Conservation (phyloP, 805 yeast genomes). For the Starmerella sirachaensis region DNA sequence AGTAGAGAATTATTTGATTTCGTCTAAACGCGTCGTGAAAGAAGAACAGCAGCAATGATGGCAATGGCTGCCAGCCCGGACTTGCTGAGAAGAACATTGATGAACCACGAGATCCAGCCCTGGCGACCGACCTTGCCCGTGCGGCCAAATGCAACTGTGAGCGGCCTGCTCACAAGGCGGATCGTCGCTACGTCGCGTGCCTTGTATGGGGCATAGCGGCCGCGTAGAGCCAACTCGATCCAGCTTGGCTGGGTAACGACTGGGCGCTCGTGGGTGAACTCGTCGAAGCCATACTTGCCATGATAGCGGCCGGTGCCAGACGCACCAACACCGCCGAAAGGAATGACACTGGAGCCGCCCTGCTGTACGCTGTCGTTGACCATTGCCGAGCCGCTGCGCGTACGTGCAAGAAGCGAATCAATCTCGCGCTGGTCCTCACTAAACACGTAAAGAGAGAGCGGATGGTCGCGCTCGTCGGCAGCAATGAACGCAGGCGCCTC, state of each 20-base stretch:
- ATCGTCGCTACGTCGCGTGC: constrained; percentile 27
- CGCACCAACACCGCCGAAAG: constrained; percentile 84
- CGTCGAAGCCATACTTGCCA: constrained; percentile 53
- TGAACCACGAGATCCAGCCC: constrained; percentile 1
- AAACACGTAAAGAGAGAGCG: constrained; percentile 70
- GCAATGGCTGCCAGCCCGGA: background rate
- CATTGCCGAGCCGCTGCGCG: constrained; percentile 62
- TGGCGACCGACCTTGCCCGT: constrained; percentile 14
- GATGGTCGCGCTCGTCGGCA: constrained; percentile 46
- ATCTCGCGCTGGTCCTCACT: constrained; percentile 38
- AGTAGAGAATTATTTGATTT: too few relatives aligned
- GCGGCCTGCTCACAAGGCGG: constrained; percentile 14
- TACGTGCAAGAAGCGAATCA: constrained; percentile 35
- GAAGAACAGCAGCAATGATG: background rate
- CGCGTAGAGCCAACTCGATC: constrained; percentile 46
- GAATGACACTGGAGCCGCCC: constrained; percentile 53
- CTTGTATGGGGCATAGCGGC: constrained; percentile 56
- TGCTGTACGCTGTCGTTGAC: constrained; percentile 66
- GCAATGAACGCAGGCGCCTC: constrained; percentile 26
- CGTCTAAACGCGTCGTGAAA: too few relatives aligned
- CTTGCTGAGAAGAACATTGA: background rate
- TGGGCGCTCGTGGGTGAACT: constrained; percentile 70
- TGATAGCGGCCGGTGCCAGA: constrained; percentile 82
- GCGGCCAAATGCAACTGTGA: constrained; percentile 7
- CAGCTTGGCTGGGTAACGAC: constrained; percentile 51